Evolutionary conservation across 192 early-diverging fungal genomes (phyloP).

Genomic region (Phlyctochytrium bullatum): DNA sequence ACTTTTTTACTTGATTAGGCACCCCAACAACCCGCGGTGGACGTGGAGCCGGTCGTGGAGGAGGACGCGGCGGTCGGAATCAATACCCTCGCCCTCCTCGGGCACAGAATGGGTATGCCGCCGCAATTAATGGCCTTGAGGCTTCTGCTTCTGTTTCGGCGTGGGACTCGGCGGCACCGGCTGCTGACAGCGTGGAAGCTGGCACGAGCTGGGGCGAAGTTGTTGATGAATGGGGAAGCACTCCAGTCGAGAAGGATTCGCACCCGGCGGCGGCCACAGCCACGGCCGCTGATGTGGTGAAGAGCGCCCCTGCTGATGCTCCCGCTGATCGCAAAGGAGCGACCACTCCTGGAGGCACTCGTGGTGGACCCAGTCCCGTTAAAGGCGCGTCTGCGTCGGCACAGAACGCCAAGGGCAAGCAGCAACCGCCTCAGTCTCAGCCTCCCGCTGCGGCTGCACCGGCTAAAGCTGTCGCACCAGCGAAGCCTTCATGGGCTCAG

Average conservation of each 20-base stretch:
- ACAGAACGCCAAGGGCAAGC: too few relatives aligned
- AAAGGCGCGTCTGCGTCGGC: too few relatives aligned
- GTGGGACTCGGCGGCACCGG: constrained; percentile 4
- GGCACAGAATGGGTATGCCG: constrained; percentile 16
- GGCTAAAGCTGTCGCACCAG: constrained; percentile 14
- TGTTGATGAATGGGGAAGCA: constrained; percentile 8
- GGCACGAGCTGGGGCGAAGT: constrained; percentile 3
- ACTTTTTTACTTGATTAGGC: constrained; percentile 23
- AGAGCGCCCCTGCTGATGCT: too few relatives aligned
- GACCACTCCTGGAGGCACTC: constrained; percentile 5
- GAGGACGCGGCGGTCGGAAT: constrained; percentile 42
- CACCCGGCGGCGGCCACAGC: neutral
- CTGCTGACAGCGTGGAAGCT: neutral
- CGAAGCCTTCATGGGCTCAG: constrained; percentile 61
- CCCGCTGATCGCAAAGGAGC: too few relatives aligned
- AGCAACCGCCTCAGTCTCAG: constrained; percentile 24
- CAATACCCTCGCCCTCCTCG: constrained; percentile 31
- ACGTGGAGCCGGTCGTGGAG: constrained; percentile 69
- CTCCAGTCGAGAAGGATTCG: neutral
- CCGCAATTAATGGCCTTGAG: constrained; percentile 17
- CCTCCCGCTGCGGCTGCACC: constrained; percentile 20
- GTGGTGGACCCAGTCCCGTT: too few relatives aligned
- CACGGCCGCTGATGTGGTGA: too few relatives aligned
- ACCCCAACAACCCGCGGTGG: constrained; percentile 45
- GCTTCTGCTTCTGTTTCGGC: constrained; percentile 1